Evolutionary conservation across 2,329 filamentous ascomycete genomes (phyloP), one percentile per base, ranked within the genome.

Genomic region (Hymenoscyphus infarciens): DNA sequence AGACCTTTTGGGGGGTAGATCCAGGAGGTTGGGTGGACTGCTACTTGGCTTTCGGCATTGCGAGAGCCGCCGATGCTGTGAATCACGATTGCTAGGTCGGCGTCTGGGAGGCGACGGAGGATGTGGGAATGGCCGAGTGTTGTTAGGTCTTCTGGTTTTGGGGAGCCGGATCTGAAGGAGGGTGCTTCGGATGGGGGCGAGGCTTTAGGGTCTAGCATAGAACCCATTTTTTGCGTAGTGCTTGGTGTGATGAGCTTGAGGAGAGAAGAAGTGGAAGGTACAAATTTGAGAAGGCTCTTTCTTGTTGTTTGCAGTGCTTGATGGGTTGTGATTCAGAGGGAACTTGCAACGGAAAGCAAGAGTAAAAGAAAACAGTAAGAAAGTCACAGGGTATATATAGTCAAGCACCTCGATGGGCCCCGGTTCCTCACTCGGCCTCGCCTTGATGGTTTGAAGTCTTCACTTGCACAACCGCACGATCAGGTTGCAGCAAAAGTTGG

Each of bases 1-100:
- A 69, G 60, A 13, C 65, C 65, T 57, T 61, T 66, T 1, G 65
- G 67, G 54, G 67, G 65, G 49, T 66, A 68, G 15, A 67, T 38
- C 55, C 55, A 56, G 15, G 62, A 65, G 15, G 33, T 61, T 15
- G 63, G 65, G 27, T 64, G 65, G 16, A 62, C 29, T 22, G 60
- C 16, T 15, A 33, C 35, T 35, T 63, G 61, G n/a, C 31, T 38
- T 57, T 65, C 64, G 3, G 35, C 27, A 19, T 49, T 61, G 13
- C 25, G 22, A 6, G 59, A 54, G 5, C 59, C 62, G n/a, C 62
- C 62, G n/a, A 64, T 58, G 55, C 52, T 45, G 27, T 64, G 59
- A 8, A 42, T 53, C 11, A 64, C 62, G 52, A 61, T 56, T 15
- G 59, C 31, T 15, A 61, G 56, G 27, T 64, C 62, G 7, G 25